Conservation (phyloP, 306 rosid genomes). For the Dryas alaskensis region DNA sequence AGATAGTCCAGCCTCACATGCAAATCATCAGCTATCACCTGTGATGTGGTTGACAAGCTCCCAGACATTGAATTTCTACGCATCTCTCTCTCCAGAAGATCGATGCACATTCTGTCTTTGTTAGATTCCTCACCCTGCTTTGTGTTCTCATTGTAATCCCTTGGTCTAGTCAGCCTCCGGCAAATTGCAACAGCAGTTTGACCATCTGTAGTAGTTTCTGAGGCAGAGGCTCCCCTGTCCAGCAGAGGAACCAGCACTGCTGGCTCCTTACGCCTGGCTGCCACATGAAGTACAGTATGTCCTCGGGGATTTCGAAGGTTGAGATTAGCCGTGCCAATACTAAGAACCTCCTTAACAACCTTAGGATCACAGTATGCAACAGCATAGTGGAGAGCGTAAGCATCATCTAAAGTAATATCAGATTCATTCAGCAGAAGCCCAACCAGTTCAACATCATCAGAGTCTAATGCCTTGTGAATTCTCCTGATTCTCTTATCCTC, state of each 20-base stretch:
- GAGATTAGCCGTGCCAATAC: constrained; percentile 47
- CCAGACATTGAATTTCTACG: constrained; percentile 52
- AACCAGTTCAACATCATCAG: constrained; percentile 85
- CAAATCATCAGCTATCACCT: constrained; percentile 57
- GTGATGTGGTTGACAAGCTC: constrained; percentile 38
- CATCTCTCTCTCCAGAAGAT: constrained; percentile 83
- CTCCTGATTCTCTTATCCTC: constrained; percentile 55
- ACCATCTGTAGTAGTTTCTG: constrained; percentile 61
- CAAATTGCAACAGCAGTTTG: constrained; percentile 84
- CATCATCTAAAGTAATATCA: constrained; percentile 62
- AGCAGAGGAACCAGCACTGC: constrained; percentile 64
- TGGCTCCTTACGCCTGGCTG: constrained; percentile 86
- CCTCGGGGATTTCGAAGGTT: constrained; percentile 54
- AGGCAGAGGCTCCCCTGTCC: constrained; percentile 62
- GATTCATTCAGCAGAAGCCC: constrained; percentile 69
- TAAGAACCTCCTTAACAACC: constrained; percentile 72
- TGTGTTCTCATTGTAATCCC: constrained; percentile 56
- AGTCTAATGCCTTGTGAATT: constrained; percentile 75
- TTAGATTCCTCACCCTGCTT: constrained; percentile 61
- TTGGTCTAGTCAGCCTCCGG: constrained; percentile 74
- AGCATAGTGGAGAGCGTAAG: constrained; percentile 76
- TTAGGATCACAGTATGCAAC: constrained; percentile 85
- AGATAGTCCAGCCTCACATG: constrained; percentile 59
- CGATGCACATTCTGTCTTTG: constrained; percentile 81
- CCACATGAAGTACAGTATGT: constrained; percentile 73